These are phyloP conservation scores for Septoria linicola DNA, from an alignment of 2,329 filamentous ascomycete species.

Conservation along the genomic window DNA sequence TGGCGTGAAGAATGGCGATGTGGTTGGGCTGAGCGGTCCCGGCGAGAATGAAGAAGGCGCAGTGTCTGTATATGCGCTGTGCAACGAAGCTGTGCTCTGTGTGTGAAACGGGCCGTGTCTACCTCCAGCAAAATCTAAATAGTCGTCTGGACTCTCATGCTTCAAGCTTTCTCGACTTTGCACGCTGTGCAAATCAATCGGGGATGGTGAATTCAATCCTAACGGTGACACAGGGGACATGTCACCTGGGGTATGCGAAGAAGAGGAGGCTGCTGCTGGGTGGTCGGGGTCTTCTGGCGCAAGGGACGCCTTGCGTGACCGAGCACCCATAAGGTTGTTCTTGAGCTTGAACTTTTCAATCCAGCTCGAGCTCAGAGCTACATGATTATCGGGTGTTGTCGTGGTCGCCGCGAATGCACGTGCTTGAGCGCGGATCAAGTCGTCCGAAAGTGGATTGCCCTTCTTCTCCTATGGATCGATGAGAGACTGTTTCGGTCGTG, in stretches of 20 bases:
- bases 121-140: conserved; percentile 57
- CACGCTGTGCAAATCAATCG: conserved; percentile 60
- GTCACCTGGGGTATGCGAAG: conserved; percentile 59
- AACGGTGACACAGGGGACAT: conserved; percentile 73
- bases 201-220: conserved; percentile 65
- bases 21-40: conserved; percentile 67
- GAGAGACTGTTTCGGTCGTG: background rate
- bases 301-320: conserved; percentile 55
- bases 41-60: conserved; percentile 67
- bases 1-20: conserved; percentile 75
- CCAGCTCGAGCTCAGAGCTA: conserved; percentile 75
- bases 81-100: conserved; percentile 64
- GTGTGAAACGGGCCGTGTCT: conserved; percentile 66
- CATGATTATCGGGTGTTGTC: conserved; percentile 67
- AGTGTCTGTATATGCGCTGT: conserved; percentile 65
- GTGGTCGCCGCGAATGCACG: conserved; percentile 67
- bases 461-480: conserved; percentile 60
- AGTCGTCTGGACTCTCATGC: conserved; percentile 56
- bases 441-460: conserved; percentile 71
- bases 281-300: conserved; percentile 67
- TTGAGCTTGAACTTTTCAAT: conserved; percentile 95
- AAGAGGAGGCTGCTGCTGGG: conserved; percentile 54
- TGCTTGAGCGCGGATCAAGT: conserved; percentile 82
- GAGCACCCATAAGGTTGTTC: conserved; percentile 61
- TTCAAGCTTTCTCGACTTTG: conserved; percentile 70